Conservation (phyloP, 164 flowering plant species). For the Pachysandra terminalis region DNA sequence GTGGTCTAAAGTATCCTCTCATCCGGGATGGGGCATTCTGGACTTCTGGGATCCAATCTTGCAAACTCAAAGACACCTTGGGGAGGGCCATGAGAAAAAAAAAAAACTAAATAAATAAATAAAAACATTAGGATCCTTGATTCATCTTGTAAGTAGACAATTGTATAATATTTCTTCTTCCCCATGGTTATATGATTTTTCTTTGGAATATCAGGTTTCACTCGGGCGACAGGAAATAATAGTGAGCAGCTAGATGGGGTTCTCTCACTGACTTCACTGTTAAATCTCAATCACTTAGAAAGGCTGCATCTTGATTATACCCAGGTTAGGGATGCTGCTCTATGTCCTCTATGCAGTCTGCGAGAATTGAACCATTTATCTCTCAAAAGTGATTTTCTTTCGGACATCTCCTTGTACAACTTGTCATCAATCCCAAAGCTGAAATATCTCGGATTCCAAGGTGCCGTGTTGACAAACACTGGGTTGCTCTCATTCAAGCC, state of each 20-base stretch:
- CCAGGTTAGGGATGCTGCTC: constrained; percentile 49
- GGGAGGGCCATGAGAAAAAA: too few relatives aligned
- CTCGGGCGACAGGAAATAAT: constrained; percentile 18
- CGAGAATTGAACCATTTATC: constrained; percentile 40
- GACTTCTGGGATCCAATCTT: too few relatives aligned
- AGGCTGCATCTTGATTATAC: constrained; percentile 62
- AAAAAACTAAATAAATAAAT: neutral
- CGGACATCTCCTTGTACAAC: constrained; percentile 46
- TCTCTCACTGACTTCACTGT: constrained; percentile 49
- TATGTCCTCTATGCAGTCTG: constrained; percentile 45
- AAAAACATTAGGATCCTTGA: neutral
- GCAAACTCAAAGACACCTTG: too few relatives aligned
- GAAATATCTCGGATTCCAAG: constrained; percentile 45
- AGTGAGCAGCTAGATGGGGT: constrained; percentile 25
- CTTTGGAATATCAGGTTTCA: constrained; percentile 42
- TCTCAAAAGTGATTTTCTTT: constrained; percentile 52
- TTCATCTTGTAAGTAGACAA: neutral
- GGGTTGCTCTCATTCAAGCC: constrained; percentile 63
- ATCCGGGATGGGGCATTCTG: too few relatives aligned
- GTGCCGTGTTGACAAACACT: constrained; percentile 62
- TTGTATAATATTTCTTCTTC: neutral
- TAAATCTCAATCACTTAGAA: constrained; percentile 45
- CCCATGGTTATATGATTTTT: neutral
- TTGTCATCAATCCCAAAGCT: constrained; percentile 50
- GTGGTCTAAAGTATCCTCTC: too few relatives aligned